Evolutionary conservation across 2,329 filamentous ascomycete species (phyloP), one percentile per base, ranked within the genome.

Genomic region (Akanthomyces muscarius): DNA sequence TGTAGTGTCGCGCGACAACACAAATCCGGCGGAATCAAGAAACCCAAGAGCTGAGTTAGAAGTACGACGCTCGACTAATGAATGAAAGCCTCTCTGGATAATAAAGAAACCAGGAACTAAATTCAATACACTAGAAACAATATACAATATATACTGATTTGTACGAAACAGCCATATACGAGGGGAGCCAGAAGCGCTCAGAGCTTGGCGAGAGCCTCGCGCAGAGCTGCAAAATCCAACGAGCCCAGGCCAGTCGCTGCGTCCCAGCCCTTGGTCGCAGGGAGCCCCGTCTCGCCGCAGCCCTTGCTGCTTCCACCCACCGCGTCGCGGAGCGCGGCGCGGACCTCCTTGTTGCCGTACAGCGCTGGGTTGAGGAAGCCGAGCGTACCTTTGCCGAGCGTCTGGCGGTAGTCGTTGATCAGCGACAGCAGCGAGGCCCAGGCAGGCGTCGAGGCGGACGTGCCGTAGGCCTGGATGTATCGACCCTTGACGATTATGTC

Each of bases 361-460:
- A 62, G 50, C n/a, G 48, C 48, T 18, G 51, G 59, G 51, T 62
- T 62, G 42, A 62, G 7, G 59, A 62, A 62, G 7, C 59, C 59
- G 13, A 62, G 33, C 18, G 50, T 21, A 6, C 38, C 38, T 28
- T 62, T 62, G 38, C 59, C 59, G 16, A 53, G 50, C 23, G 38
- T 54, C 28, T 33, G 38, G 21, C 59, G 51, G 33, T 54, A 54
- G 41, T 61, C 58, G 48, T 61, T 61, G 50, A 61, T 36, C 2
- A 45, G 50, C 23, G 58, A 42, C n/a, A 61, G 23, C 36, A 61
- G 28, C n/a, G 36, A 13, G 13, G 45, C 58, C 47, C 33, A 53
- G 36, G 50, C 41, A 4, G 58, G 58, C 36, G 58, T 23, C 18
- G 58, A 53, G 21, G 47, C 50, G 8, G 48, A 61, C 23, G 58